A percentile compares a stretch with the other conserved stretches of the same genome.
phyloP scores from a whole-genome alignment of 495 filamentous ascomycete species.

The Penicillium atrosanguineum region DNA sequence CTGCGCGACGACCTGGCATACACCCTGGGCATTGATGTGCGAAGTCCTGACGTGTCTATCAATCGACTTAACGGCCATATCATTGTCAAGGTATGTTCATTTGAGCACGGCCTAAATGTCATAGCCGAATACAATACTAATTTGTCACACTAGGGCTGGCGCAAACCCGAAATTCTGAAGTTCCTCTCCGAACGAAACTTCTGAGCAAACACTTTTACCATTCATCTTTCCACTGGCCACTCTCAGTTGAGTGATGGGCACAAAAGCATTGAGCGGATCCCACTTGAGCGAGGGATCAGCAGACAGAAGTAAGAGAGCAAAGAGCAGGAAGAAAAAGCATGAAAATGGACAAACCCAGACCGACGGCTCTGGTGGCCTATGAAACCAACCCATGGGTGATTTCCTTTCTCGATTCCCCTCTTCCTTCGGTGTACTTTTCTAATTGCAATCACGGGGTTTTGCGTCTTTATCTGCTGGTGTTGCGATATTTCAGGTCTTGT shows the following conservation, averaged over 20 bases:
- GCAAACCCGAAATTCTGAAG: slow-evolving; percentile 46
- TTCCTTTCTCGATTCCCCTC: slow-evolving; percentile 14
- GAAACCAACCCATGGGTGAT: slow-evolving; percentile 9
- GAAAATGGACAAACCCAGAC: slow-evolving; percentile 3
- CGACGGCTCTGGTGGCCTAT: not conserved
- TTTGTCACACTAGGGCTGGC: slow-evolving; percentile 42
- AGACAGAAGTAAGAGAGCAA: slow-evolving; percentile 5
- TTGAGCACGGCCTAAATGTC: not conserved
- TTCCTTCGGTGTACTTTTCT: slow-evolving; percentile 19
- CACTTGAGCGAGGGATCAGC: slow-evolving; percentile 1
- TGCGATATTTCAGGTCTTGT: slow-evolving; percentile 10
- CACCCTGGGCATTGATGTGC: slow-evolving; percentile 42
- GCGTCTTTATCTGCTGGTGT: slow-evolving; percentile 9
- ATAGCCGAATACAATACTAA: slow-evolving; percentile 1
- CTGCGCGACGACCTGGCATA: slow-evolving; percentile 51
- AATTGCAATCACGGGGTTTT: slow-evolving; percentile 18
- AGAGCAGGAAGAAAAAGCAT: slow-evolving; percentile 10
- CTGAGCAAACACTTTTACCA: slow-evolving; percentile 21
- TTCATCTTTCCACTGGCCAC: slow-evolving; percentile 6
- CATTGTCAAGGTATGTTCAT: slow-evolving; percentile 56
- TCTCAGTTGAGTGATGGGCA: not conserved
- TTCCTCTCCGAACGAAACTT: slow-evolving; percentile 50
- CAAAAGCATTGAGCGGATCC: not conserved
- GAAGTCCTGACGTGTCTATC: slow-evolving; percentile 46
- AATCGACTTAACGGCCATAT: slow-evolving; percentile 63